Percentiles rank a stretch among this genome's conserved stretches.
These are phyloP conservation scores for Lotus japonicus DNA, from an alignment of 306 rosid genomes.

Conservation along the genomic window DNA sequence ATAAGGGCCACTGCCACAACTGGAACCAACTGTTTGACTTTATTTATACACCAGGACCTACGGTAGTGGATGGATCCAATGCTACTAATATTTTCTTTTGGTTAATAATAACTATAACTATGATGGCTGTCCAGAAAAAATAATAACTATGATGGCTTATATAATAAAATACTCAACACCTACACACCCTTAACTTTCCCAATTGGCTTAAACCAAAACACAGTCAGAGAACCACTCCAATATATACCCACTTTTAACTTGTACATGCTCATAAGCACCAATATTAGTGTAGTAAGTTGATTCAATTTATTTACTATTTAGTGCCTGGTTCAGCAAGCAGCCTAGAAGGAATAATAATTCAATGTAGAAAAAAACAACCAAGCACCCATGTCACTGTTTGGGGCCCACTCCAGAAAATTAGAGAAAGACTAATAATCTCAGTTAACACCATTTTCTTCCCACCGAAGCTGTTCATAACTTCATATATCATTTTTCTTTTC, in stretches of 20 bases:
- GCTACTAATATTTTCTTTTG: background rate
- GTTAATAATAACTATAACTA: background rate
- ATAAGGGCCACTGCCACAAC: background rate
- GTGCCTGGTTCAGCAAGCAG: conserved; percentile 29
- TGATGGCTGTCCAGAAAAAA: too few relatives aligned
- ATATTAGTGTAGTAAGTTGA: background rate
- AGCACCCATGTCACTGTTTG: conserved; percentile 25
- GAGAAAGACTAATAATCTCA: conserved; percentile 20
- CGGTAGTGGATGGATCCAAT: conserved; percentile 17
- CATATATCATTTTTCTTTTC: conserved; percentile 17
- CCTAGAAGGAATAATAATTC: conserved; percentile 23
- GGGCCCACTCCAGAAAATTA: conserved; percentile 13
- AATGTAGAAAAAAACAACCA: conserved; percentile 16
- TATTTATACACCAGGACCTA: background rate
- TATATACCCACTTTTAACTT: conserved; percentile 10
- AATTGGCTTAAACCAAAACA: conserved; percentile 2
- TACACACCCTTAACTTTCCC: background rate
- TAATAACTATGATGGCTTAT: too few relatives aligned
- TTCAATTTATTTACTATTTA: conserved; percentile 10
- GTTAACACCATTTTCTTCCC: conserved; percentile 4
- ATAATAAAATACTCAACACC: background rate
- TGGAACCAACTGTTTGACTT: conserved; percentile 28
- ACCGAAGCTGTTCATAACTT: conserved; percentile 28
- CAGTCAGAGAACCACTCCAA: background rate
- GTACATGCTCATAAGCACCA: background rate